Conservation (phyloP, 2,329 filamentous ascomycete genomes). For the Paecilomyces niveus region DNA sequence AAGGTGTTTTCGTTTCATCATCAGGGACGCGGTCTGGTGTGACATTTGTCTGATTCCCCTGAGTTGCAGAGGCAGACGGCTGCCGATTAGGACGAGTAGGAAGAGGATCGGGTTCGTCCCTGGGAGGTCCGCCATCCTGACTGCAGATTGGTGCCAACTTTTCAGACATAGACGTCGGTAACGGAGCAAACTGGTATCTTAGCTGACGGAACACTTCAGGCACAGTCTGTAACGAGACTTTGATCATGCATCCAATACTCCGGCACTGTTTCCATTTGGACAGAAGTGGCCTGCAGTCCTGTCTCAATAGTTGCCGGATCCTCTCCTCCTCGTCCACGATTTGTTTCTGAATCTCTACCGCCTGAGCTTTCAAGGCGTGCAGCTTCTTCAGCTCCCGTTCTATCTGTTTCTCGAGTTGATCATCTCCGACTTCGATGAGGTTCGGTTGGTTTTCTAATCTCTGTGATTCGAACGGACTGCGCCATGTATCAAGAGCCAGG, state of each 20-base stretch:
- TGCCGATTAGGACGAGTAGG: conserved; percentile 2
- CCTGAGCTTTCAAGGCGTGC: conserved; percentile 17
- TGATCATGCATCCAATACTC: conserved; percentile 21
- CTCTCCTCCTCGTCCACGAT: conserved; percentile 19
- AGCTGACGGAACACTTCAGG: conserved; percentile 20
- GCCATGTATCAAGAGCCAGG: conserved; percentile 14
- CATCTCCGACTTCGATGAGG: neutral
- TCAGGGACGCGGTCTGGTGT: neutral
- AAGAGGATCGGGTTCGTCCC: neutral
- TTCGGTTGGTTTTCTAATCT: conserved; percentile 1
- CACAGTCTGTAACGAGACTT: conserved; percentile 19
- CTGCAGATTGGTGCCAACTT: conserved; percentile 4
- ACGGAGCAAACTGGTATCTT: conserved; percentile 18
- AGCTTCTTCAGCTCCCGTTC: conserved; percentile 18
- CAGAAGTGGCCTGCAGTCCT: conserved; percentile 18
- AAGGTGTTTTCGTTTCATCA: neutral
- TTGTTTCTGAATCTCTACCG: conserved; percentile 14
- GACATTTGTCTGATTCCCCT: neutral
- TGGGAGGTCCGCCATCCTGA: neutral
- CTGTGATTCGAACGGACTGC: conserved; percentile 7
- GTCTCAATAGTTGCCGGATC: conserved; percentile 19
- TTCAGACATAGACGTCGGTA: conserved; percentile 11
- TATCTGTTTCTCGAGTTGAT: conserved; percentile 8
- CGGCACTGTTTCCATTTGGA: conserved; percentile 15
- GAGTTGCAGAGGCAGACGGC: neutral